Base-by-base conservation (phyloP, 768 basidiomycete species). In the Phallus indusiatus region DNA sequence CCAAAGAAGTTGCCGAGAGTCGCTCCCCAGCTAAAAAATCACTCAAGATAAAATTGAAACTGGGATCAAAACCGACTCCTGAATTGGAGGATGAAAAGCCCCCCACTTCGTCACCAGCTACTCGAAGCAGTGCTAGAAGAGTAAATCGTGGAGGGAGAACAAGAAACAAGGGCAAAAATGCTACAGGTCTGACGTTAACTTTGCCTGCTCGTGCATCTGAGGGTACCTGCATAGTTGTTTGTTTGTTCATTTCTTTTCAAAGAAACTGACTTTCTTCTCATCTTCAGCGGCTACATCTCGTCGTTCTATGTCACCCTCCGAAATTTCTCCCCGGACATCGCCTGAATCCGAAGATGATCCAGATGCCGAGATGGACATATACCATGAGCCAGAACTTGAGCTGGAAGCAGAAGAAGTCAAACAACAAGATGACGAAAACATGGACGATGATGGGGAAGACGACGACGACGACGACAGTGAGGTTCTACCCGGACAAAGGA, bases 381-480 rank as follows among this genome's bases (percentile, higher is more conserved):
- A 16, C 64, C 68, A 47, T 66, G 55, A 18, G 8, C 42, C 24
- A 5, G 71, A 72, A 42, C 67, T 67, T 55, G 69, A 68, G n/a
- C 33, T 35, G n/a, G 48, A 57, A 24, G 57, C 49, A 16, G 22
- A 51, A 10, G 28, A 3, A 65, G 65, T 5, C 71, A 70, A 48
- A 64, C 37, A 18, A 20, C 42, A 14, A 10, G 49, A 20, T 34
- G 49, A 59, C 17, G 57, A 53, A 51, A 28, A 54, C 59, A 62
- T 17, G 1, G 54, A 54, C 1, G 63, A 55, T 75, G 56, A 76
- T 74, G 1, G 72, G 73, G 11, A 71, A 86, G 24, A 85, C 87
- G 63, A 86, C 86, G 1, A 86, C 0, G 77, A 81, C n/a, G 54
- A 63, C 0, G 85, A 88, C 65, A 85, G 88, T 35, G 82, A 85